Evolutionary conservation across 23 red algal genomes (phyloP).

Genomic region (Chondrus crispus): DNA sequence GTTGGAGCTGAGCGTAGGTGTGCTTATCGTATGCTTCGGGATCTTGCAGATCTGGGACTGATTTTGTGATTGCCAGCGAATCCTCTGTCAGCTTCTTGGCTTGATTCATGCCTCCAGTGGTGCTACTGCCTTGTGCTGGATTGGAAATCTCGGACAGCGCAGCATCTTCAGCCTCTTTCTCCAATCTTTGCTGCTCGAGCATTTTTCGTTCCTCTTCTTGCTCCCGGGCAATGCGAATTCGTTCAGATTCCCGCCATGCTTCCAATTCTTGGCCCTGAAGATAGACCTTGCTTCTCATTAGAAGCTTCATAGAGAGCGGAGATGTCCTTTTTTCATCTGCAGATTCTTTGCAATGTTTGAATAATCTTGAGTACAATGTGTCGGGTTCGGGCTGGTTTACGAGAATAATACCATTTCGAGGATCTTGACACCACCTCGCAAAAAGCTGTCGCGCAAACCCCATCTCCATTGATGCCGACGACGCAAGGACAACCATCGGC

Average conservation of each 20-base stretch:
- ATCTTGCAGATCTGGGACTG: no score
- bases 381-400: conserved; percentile 68
- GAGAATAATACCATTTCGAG: conserved; percentile 67
- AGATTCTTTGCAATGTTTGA: not conserved
- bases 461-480: conserved; percentile 71
- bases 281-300: conserved; percentile 25
- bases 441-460: conserved; percentile 80
- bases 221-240: not conserved
- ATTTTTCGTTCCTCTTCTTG: conserved; percentile 28
- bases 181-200: conserved; percentile 9
- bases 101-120: not conserved
- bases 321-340: not conserved
- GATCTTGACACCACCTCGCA: conserved; percentile 37
- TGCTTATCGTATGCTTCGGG: not conserved
- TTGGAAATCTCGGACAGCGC: no score
- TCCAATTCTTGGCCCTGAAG: conserved; percentile 78
- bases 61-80: not conserved
- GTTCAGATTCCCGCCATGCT: conserved; percentile 54
- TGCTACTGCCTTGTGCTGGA: no score
- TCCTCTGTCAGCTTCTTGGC: not conserved
- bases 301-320: not conserved
- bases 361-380: conserved; percentile 60
- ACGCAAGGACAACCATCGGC: conserved; percentile 91
- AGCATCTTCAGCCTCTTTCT: conserved; percentile 8
- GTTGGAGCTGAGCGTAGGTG: not conserved